phyloP scores from a whole-genome alignment of 352 stramenopile genomes.

The Phytopythium chamaehyphon region DNA sequence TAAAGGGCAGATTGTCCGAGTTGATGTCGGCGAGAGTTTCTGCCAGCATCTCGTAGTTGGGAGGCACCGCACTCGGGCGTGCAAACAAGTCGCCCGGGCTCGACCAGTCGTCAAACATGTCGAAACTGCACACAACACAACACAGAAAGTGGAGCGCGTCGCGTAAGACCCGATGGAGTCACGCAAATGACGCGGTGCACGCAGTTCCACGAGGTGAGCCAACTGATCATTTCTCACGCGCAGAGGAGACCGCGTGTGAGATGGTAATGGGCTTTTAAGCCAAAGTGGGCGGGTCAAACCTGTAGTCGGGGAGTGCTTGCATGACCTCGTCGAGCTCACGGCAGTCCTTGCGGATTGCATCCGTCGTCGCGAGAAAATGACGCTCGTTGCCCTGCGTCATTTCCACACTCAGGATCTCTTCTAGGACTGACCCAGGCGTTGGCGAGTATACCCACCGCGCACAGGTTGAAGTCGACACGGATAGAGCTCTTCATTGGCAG shows the following conservation, averaged over 20 bases:
- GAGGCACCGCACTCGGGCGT: slow-evolving; percentile 13
- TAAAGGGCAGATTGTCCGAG: slow-evolving; percentile 36
- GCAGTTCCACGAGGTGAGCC: slow-evolving; percentile 7
- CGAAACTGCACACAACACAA: slow-evolving; percentile 39
- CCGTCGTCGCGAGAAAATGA: slow-evolving; percentile 61
- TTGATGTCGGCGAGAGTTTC: slow-evolving; percentile 61
- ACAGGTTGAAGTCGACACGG: slow-evolving; percentile 70
- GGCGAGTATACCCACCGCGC: slow-evolving; percentile 28
- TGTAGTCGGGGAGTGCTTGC: slow-evolving; percentile 54
- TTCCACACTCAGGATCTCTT: slow-evolving; percentile 14
- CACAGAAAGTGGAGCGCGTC: slow-evolving; percentile 7
- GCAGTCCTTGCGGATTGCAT: slow-evolving; percentile 62
- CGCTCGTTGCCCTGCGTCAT: slow-evolving; percentile 51
- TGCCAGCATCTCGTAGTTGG: slow-evolving; percentile 48
- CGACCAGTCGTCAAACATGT: slow-evolving; percentile 64
- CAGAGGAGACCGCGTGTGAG: slow-evolving; percentile 5
- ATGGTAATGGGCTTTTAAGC: not conserved
- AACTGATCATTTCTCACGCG: slow-evolving; percentile 9
- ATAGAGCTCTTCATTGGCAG: slow-evolving; percentile 45
- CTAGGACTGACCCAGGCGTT: not conserved
- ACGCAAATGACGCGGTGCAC: not conserved
- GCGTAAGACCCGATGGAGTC: slow-evolving; percentile 4
- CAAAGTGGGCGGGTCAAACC: slow-evolving; percentile 22
- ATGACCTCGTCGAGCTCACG: slow-evolving; percentile 58
- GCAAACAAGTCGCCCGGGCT: slow-evolving; percentile 42